A percentile compares a stretch with the other conserved stretches of the same genome.
These are phyloP conservation scores for Fomitopsis palustris DNA, from an alignment of 1,284 basidiomycete species.

Conservation along the genomic window DNA sequence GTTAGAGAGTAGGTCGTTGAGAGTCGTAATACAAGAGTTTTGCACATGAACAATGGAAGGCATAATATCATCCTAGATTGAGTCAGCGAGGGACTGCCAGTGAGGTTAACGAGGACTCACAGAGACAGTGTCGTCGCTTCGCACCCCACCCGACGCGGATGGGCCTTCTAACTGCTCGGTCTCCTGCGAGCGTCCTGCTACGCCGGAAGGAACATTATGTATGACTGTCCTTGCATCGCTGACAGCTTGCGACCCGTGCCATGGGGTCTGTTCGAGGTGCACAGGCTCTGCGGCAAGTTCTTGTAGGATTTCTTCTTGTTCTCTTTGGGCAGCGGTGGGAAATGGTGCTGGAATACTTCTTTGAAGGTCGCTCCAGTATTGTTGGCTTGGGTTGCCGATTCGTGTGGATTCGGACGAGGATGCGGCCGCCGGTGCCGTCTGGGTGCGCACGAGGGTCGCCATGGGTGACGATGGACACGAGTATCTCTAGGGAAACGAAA, in stretches of 20 bases:
- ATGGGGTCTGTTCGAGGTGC: constrained; percentile 14
- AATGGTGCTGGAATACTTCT: constrained; percentile 7
- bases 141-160: neutral
- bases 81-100: neutral
- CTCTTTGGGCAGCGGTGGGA: constrained; percentile 15
- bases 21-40: constrained; percentile 66
- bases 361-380: neutral
- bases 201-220: neutral
- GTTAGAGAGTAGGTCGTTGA: constrained; percentile 65
- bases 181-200: neutral
- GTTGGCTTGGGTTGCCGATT: neutral
- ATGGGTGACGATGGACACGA: neutral
- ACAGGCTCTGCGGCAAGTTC: constrained; percentile 25
- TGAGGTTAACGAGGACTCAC: neutral
- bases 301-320: constrained; percentile 25
- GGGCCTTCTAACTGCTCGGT: neutral
- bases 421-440: constrained; percentile 1
- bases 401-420: neutral
- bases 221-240: neutral
- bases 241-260: neutral
- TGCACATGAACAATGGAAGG: constrained; percentile 70
- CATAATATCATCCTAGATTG: constrained; percentile 51
- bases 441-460: constrained; percentile 8
- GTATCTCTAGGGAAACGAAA: neutral
- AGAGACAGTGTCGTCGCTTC: neutral